These are phyloP conservation scores for Corynascus novoguineensis DNA, from an alignment of 495 filamentous ascomycete genomes.

Conservation along the genomic window DNA sequence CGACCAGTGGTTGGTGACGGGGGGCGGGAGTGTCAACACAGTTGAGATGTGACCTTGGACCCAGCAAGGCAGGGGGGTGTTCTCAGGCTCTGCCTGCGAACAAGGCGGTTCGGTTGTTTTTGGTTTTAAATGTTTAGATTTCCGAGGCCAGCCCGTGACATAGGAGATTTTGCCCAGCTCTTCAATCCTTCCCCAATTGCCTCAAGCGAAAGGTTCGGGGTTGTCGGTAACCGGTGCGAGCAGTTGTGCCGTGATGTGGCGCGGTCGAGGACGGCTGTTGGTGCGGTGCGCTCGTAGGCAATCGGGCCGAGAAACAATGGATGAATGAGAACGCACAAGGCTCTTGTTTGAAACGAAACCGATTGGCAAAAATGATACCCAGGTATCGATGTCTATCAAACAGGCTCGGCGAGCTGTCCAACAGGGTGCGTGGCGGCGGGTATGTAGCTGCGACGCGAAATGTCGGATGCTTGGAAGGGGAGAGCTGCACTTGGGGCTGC, in stretches of 20 bases:
- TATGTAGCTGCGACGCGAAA: constrained; percentile 30
- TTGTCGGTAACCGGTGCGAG: constrained; percentile 9
- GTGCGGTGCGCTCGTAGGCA: constrained; percentile 23
- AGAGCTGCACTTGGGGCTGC: constrained; percentile 3
- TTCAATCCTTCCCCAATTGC: constrained; percentile 24
- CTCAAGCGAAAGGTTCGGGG: constrained; percentile 27
- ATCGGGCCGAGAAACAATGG: constrained; percentile 33
- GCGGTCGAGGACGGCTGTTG: constrained; percentile 10
- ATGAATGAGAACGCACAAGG: constrained; percentile 39
- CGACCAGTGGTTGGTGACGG: not conserved
- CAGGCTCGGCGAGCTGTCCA: constrained; percentile 20
- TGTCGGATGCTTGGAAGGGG: constrained; percentile 25
- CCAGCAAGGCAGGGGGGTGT: constrained; percentile 4
- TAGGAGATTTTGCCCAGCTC: constrained; percentile 20
- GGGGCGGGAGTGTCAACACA: constrained; percentile 13
- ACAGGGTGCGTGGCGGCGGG: constrained; percentile 22
- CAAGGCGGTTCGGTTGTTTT: constrained; percentile 2
- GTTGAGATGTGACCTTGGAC: constrained; percentile 16
- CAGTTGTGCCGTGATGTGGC: constrained; percentile 10
- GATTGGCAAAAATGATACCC: constrained; percentile 38
- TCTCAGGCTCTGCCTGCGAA: constrained; percentile 31
- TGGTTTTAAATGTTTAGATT: constrained; percentile 16
- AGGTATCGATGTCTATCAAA: constrained; percentile 31
- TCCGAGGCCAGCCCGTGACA: constrained; percentile 37
- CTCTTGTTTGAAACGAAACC: constrained; percentile 36